phyloP scores from a whole-genome alignment of 1,284 basidiomycete genomes.

The Microbotryum intermedium region DNA sequence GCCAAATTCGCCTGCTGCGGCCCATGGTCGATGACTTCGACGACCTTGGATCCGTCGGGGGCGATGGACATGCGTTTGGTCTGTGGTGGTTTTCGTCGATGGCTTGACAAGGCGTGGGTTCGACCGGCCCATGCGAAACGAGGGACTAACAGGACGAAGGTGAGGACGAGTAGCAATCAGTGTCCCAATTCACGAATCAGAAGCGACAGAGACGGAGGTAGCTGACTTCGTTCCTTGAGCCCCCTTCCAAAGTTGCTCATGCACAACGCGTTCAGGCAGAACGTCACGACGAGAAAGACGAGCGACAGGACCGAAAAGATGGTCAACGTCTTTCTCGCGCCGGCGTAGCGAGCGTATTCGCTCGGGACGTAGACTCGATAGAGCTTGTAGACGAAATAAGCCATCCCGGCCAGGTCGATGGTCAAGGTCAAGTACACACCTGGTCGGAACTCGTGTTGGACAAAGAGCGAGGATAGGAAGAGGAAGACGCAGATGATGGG shows the following conservation, averaged over 20 bases:
- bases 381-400: constrained; percentile 28
- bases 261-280: constrained; percentile 22
- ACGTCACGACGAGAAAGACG: constrained; percentile 16
- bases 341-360: constrained; percentile 8
- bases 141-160: too few relatives aligned
- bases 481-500: constrained; percentile 23
- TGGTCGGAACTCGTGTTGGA: constrained; percentile 12
- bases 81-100: too few relatives aligned
- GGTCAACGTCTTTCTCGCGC: constrained; percentile 22
- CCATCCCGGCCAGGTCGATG: constrained; percentile 14
- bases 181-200: too few relatives aligned
- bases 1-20: too few relatives aligned
- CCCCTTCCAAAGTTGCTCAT: constrained; percentile 22
- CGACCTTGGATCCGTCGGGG: too few relatives aligned
- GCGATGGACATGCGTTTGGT: too few relatives aligned
- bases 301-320: constrained; percentile 23
- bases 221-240: constrained; percentile 19
- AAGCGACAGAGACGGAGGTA: neutral
- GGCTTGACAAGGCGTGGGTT: too few relatives aligned
- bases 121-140: too few relatives aligned
- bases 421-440: constrained; percentile 15
- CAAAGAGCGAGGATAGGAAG: constrained; percentile 10
- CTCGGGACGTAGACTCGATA: constrained; percentile 15
- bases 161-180: too few relatives aligned
- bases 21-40: too few relatives aligned